Base-by-base conservation (phyloP, 805 yeast genomes). In the Kluyveromyces dobzhanskii region DNA sequence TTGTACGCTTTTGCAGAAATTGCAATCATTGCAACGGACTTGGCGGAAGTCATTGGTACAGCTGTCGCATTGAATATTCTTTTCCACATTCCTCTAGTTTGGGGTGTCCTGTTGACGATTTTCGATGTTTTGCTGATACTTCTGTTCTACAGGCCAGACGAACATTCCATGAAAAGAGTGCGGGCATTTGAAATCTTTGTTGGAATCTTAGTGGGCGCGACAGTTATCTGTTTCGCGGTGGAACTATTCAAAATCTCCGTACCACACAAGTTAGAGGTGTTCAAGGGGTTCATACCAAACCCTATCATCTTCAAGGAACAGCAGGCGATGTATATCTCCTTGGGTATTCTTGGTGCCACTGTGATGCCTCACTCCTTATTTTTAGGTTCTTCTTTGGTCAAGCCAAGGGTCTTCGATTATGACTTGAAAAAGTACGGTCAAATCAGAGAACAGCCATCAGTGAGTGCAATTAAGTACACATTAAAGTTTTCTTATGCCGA, bases 11-110 rank as follows among this genome's bases (percentile, higher is more conserved):
- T 83, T 49, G 86, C 95, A 0, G 95, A 87, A 51, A 50, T 85
- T 17, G 95, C 95, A 2, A 87, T 87, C 44, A 80, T 87, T 26
- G 94, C 95, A 8, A 87, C 97, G 0, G 97, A 87, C 57, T 64
- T 87, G 50, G 96, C 96, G 1, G 97, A 87, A 59, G 95, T 87
- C 9, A 90, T 87, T 6, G 97, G 97, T 2, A 82, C 95, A 3
- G 95, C 95, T 9, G 84, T 87, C 35, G 77, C 95, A 0, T 66
- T 87, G 37, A 78, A 85, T 48, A 85, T 87, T 43, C 58, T 87
- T 19, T 79, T 87, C 50, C 69, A 72, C 1, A 75, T 87, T 9
- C 95, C 95, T 0, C 65, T 87, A 41, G 56, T 78, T 1, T 59
- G 70, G 29, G 97, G 97, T 39, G 94, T 87, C 3, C 45, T 82